Percentiles rank a stretch among this genome's conserved stretches.
These are phyloP conservation scores for Blastobotrys terrestris DNA, from an alignment of 805 yeast genomes.

Conservation along the genomic window DNA sequence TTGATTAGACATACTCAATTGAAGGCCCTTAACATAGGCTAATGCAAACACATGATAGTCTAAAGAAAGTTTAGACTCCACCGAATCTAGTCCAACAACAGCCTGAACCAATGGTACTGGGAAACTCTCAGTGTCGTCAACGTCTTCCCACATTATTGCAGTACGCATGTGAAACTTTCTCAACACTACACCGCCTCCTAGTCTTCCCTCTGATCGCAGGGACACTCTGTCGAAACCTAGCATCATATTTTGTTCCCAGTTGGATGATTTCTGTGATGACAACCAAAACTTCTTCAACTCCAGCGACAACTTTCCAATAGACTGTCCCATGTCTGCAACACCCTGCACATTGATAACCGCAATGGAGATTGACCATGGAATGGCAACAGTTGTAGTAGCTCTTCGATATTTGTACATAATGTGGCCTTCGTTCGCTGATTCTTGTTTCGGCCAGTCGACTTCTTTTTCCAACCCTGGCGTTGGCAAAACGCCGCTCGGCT, in stretches of 20 bases:
- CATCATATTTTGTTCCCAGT: conserved; percentile 66
- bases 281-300: conserved; percentile 59
- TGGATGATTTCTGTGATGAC: conserved; percentile 55
- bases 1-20: conserved; percentile 62
- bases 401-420: conserved; percentile 40
- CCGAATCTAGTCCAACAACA: conserved; percentile 47
- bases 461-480: neutral
- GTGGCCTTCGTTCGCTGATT: conserved; percentile 14
- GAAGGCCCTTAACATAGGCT: conserved; percentile 42
- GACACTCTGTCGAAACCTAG: conserved; percentile 49
- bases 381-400: conserved; percentile 54
- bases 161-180: conserved; percentile 50
- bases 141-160: conserved; percentile 62
- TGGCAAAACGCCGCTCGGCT: conserved; percentile 33
- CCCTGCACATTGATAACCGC: conserved; percentile 47
- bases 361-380: conserved; percentile 69
- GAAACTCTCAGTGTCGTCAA: conserved; percentile 29
- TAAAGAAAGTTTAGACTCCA: conserved; percentile 60
- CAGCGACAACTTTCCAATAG: conserved; percentile 62
- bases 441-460: neutral
- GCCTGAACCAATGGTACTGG: conserved; percentile 64
- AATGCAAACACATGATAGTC: conserved; percentile 84
- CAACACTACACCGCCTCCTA: conserved; percentile 62
- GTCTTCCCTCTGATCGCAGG: conserved; percentile 64
- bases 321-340: conserved; percentile 72